Conservation (phyloP, 83 land plant species). For the Diphasiastrum complanatum region DNA sequence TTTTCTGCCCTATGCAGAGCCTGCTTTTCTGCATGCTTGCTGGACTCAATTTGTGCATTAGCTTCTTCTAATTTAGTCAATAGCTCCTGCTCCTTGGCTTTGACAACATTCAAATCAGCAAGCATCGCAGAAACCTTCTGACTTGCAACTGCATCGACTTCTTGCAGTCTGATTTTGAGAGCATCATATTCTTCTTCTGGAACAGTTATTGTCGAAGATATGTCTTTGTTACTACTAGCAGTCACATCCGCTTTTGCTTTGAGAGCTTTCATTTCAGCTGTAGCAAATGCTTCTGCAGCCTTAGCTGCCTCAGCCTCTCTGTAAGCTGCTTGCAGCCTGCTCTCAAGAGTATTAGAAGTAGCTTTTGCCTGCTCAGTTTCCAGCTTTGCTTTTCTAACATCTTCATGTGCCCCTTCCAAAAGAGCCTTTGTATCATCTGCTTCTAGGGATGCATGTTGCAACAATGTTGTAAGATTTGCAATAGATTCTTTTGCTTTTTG, state of each 20-base stretch:
- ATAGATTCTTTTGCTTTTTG: slow-evolving; percentile 44
- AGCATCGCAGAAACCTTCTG: slow-evolving; percentile 76
- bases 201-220: slow-evolving; percentile 36
- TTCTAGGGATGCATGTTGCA: slow-evolving; percentile 27
- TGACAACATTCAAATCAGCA: slow-evolving; percentile 86
- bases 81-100: slow-evolving; percentile 73
- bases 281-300: slow-evolving; percentile 42
- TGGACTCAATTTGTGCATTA: slow-evolving; percentile 53
- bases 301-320: slow-evolving; percentile 44
- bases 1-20: slow-evolving; percentile 65
- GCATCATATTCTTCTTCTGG: slow-evolving; percentile 74
- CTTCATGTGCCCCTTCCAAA: slow-evolving; percentile 36
- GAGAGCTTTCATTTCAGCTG: slow-evolving; percentile 11
- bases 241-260: slow-evolving; percentile 60
- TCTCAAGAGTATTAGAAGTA: slow-evolving; percentile 36
- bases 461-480: slow-evolving; percentile 50
- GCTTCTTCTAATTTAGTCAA: slow-evolving; percentile 51
- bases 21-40: slow-evolving; percentile 44
- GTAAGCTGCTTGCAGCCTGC: slow-evolving; percentile 51
- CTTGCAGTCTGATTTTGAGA: slow-evolving; percentile 52
- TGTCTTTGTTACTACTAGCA: slow-evolving; percentile 23
- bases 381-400: slow-evolving; percentile 43
- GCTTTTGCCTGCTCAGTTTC: slow-evolving; percentile 38
- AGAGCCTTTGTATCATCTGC: slow-evolving; percentile 48
- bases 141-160: slow-evolving; percentile 57